Percentiles rank a stretch among this genome's conserved stretches.
These are phyloP conservation scores for Mortierella sp. DNA, from an alignment of 371 early-diverging fungal genomes.

Conservation along the genomic window DNA sequence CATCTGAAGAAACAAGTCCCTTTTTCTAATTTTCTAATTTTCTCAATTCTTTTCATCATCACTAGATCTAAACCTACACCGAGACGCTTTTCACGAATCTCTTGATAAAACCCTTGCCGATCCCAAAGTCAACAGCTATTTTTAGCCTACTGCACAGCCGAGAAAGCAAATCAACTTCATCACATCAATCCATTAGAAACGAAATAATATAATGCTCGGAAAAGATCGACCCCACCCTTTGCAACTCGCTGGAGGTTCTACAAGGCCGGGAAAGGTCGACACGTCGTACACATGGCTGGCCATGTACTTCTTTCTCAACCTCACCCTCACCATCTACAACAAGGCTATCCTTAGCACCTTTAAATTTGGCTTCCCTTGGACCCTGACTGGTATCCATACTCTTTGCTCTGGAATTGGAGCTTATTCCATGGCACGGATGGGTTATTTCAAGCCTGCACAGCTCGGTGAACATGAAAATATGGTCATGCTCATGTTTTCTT, in stretches of 20 bases:
- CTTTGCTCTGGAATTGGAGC: conserved; percentile 78
- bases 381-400: conserved; percentile 89
- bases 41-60: not conserved
- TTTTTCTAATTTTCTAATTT: conserved; percentile 1
- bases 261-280: conserved; percentile 42
- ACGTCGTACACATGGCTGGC: conserved; percentile 72
- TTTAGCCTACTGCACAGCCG: no score
- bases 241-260: conserved; percentile 23
- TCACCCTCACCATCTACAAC: conserved; percentile 87
- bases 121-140: no score
- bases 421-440: conserved; percentile 61
- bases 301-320: conserved; percentile 83
- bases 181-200: not conserved
- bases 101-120: no score
- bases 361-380: conserved; percentile 88
- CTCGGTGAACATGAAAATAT: conserved; percentile 72
- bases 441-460: conserved; percentile 70
- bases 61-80: no score
- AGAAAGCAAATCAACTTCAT: no score
- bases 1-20: not conserved
- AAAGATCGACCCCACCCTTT: conserved; percentile 50
- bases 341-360: conserved; percentile 83
- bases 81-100: not conserved
- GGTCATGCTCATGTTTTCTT: conserved; percentile 83
- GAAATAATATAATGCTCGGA: conserved; percentile 26